phyloP scores from a whole-genome alignment of 768 basidiomycete genomes.

The Candolleomyces eurysporus region DNA sequence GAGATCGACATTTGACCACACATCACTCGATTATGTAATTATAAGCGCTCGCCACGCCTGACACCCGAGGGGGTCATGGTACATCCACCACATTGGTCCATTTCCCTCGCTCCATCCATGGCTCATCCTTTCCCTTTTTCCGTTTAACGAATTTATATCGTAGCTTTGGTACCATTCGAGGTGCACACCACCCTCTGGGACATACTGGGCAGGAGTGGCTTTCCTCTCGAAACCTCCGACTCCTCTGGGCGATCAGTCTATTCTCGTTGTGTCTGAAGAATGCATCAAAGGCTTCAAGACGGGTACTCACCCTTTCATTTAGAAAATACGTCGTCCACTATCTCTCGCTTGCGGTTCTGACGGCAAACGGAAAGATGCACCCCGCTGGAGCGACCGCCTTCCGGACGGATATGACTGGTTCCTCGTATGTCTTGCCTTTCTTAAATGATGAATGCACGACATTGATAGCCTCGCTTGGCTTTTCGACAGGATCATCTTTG shows the following conservation, averaged over 20 bases:
- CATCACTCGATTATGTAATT: too few relatives aligned
- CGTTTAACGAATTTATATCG: background rate
- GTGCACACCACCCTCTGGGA: conserved; percentile 41
- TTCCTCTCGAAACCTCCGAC: conserved; percentile 52
- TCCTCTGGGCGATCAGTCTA: too few relatives aligned
- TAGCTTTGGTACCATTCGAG: conserved; percentile 60
- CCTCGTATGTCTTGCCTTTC: conserved; percentile 34
- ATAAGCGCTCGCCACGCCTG: too few relatives aligned
- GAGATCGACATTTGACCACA: too few relatives aligned
- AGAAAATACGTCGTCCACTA: conserved; percentile 36
- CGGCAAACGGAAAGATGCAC: conserved; percentile 43
- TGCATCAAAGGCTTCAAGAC: conserved; percentile 70
- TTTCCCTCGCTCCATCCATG: background rate
- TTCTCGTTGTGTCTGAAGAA: conserved; percentile 60
- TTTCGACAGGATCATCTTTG: conserved; percentile 57
- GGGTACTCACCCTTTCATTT: conserved; percentile 56
- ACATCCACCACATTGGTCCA: too few relatives aligned
- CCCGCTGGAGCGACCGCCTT: conserved; percentile 45
- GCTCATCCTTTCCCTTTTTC: background rate
- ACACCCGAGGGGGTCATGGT: too few relatives aligned
- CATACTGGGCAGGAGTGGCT: conserved; percentile 41
- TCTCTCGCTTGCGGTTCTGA: background rate
- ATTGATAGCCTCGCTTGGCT: background rate
- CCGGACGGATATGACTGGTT: conserved; percentile 53
- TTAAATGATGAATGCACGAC: background rate